Conservation (phyloP, 192 early-diverging fungal species). For the Cetraspora pellucida region DNA sequence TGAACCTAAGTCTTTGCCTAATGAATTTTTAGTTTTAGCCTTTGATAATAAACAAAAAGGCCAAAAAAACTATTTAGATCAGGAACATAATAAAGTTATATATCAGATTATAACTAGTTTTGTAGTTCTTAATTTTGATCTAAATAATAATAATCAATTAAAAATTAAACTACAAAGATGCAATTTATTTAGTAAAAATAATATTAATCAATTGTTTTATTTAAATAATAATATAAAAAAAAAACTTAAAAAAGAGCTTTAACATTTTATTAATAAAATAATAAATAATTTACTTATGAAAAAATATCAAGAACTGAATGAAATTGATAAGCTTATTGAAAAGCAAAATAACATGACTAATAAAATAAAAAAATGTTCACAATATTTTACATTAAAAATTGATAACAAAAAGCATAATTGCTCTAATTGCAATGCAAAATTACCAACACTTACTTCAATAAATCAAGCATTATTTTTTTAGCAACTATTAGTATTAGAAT, state of each 20-base stretch:
- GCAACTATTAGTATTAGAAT: too few relatives aligned
- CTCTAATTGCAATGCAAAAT: neutral
- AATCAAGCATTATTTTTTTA: neutral
- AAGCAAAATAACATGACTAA: neutral
- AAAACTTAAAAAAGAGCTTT: neutral
- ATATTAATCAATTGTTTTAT: conserved; percentile 10
- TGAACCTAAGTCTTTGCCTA: neutral
- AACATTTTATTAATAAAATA: neutral
- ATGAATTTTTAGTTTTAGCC: conserved; percentile 6
- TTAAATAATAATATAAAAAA: neutral
- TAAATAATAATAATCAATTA: neutral
- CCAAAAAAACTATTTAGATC: conserved; percentile 13
- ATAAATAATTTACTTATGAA: neutral
- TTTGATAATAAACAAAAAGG: conserved; percentile 25
- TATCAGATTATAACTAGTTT: conserved; percentile 15
- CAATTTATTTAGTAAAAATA: neutral
- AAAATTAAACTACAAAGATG: neutral
- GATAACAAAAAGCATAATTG: neutral
- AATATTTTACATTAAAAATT: neutral
- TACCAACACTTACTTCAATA: neutral
- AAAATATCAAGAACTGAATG: neutral
- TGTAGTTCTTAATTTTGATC: neutral
- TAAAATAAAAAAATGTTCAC: neutral
- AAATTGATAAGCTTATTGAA: neutral
- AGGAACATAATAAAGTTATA: neutral